Evolutionary conservation across 805 yeast genomes (phyloP).

Genomic region (Helenozyma baotianmanensis): DNA sequence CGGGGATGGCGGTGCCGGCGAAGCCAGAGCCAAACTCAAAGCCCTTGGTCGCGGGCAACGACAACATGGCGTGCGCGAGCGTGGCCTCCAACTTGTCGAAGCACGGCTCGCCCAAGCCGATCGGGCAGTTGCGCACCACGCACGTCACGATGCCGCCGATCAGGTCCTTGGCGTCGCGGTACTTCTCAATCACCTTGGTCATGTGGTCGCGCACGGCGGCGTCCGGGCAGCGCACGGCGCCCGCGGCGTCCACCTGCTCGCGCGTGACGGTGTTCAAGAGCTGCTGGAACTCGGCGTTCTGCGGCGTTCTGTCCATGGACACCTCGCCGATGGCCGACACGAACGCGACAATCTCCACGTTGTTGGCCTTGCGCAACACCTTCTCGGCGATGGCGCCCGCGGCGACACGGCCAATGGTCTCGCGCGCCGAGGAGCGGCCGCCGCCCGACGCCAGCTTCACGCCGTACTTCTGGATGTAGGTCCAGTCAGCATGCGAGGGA

Average conservation of each 20-base stretch:
- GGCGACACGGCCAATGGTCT: slow-evolving; percentile 97
- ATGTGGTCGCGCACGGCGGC: slow-evolving; percentile 63
- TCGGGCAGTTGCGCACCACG: slow-evolving; percentile 88
- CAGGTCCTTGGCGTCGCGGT: slow-evolving; percentile 83
- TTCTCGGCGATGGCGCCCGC: slow-evolving; percentile 99
- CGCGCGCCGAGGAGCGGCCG: slow-evolving; percentile 95
- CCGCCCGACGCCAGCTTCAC: slow-evolving; percentile 94
- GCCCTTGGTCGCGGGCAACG: slow-evolving; percentile 97
- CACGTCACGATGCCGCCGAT: slow-evolving; percentile 98
- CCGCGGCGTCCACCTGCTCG: slow-evolving; percentile 79
- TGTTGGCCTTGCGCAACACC: slow-evolving; percentile 66
- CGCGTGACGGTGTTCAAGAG: slow-evolving; percentile 75
- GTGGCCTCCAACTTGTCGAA: slow-evolving; percentile 95
- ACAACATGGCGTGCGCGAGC: slow-evolving; percentile 96
- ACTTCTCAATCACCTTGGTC: slow-evolving; percentile 82
- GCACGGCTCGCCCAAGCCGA: slow-evolving; percentile 97
- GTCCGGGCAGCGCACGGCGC: slow-evolving; percentile 94
- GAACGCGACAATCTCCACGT: slow-evolving; percentile 93
- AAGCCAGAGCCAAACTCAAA: slow-evolving; percentile 98
- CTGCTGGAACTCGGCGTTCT: slow-evolving; percentile 58
- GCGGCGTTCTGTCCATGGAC: slow-evolving; percentile 70
- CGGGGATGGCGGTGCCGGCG: slow-evolving; percentile 82
- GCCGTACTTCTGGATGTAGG: slow-evolving; percentile 87
- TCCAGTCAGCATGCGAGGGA: slow-evolving; percentile 97
- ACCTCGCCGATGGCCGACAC: slow-evolving; percentile 88